Conservation (phyloP, 129 eudicot species). For the carrot (Daucus carota) region DNA sequence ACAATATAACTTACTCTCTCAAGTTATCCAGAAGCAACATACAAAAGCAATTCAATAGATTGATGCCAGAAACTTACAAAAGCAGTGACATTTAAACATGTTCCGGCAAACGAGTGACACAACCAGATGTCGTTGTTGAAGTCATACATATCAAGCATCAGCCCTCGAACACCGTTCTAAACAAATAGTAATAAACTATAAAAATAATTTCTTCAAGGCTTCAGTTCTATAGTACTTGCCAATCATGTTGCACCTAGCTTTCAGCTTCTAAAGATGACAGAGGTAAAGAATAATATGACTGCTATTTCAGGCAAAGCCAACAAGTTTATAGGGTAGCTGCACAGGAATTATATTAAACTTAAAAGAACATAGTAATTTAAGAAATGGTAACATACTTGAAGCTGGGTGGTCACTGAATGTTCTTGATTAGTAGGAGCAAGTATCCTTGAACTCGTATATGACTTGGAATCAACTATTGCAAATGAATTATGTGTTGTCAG, state of each 20-base stretch:
- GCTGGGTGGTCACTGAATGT: constrained; percentile 66
- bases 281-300: not conserved
- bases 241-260: constrained; percentile 2
- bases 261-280: not conserved
- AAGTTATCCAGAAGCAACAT: not conserved
- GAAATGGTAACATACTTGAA: constrained; percentile 30
- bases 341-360: not conserved
- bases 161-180: constrained; percentile 26
- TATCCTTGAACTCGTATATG: constrained; percentile 49
- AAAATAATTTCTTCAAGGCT: not conserved
- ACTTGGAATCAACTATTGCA: constrained; percentile 50
- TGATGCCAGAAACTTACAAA: constrained; percentile 8
- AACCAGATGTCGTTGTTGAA: constrained; percentile 28
- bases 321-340: not conserved
- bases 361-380: no score
- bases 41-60: not conserved
- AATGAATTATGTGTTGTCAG: constrained; percentile 87
- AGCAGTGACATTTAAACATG: constrained; percentile 28
- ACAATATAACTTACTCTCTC: not conserved
- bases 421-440: constrained; percentile 84
- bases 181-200: not conserved
- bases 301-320: not conserved
- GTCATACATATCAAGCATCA: constrained; percentile 36
- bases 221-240: not conserved
- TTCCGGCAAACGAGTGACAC: constrained; percentile 28